A percentile compares a stretch with the other conserved stretches of the same genome.
Conservation (phyloP, 1,284 basidiomycete species). For the Pseudozyma sp. region DNA sequence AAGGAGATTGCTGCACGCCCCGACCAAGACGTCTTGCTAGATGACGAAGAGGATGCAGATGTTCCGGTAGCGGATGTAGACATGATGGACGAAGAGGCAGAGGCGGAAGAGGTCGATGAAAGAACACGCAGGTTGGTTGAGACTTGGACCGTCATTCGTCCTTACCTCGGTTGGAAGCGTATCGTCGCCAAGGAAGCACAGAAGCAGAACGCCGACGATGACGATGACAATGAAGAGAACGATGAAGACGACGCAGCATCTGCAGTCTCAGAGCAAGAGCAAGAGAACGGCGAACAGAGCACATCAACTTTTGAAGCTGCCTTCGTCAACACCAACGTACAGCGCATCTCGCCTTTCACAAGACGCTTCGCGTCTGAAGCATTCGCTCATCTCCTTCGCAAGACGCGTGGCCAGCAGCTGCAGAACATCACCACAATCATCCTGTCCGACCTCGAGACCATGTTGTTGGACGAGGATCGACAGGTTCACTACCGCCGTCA, state of each 20-base stretch:
- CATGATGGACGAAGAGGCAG: constrained; percentile 27
- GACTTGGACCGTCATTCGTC: constrained; percentile 57
- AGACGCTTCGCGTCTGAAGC: constrained; percentile 67
- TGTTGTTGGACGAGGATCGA: constrained; percentile 48
- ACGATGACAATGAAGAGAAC: constrained; percentile 14
- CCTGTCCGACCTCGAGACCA: constrained; percentile 47
- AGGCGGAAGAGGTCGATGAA: constrained; percentile 42
- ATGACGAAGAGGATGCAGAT: constrained; percentile 4
- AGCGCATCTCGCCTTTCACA: constrained; percentile 56
- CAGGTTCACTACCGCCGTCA: constrained; percentile 27
- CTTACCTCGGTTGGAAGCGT: constrained; percentile 57
- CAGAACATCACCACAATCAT: constrained; percentile 49
- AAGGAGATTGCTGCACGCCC: constrained; percentile 15
- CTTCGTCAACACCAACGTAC: constrained; percentile 35
- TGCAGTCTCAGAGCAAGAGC: constrained; percentile 3
- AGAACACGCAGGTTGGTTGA: constrained; percentile 37
- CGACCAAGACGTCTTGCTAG: constrained; percentile 4
- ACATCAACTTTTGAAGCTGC: not conserved
- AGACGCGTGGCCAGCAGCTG: constrained; percentile 55
- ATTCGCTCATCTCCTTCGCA: constrained; percentile 65
- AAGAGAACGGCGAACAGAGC: not conserved
- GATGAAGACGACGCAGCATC: constrained; percentile 11
- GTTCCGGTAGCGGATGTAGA: constrained; percentile 9
- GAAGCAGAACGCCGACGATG: constrained; percentile 6
- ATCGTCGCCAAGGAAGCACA: constrained; percentile 18